Percentiles rank a stretch among this genome's conserved stretches.
phyloP scores from a whole-genome alignment of 1,284 basidiomycete species.

The Mycena sp. region DNA sequence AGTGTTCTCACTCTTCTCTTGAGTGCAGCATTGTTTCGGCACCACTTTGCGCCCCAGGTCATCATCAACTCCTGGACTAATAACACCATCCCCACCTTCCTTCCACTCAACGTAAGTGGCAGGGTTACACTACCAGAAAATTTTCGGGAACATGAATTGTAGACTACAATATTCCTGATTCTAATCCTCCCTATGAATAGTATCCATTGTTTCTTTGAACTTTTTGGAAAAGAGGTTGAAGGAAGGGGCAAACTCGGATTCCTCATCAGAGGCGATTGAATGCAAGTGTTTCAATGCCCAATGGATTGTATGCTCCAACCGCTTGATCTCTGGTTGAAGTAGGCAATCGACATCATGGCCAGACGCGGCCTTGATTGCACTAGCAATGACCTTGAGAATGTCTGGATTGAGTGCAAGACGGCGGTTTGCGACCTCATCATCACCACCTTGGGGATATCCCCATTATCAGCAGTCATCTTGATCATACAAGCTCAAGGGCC shows the following conservation, averaged over 20 bases:
- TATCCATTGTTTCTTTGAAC: not conserved
- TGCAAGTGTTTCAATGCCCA: not conserved
- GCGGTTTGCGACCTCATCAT: not conserved
- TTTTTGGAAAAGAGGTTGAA: not conserved
- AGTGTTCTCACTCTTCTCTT: no score
- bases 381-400: not conserved
- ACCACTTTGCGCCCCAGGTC: no score
- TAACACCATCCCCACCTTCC: no score
- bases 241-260: not conserved
- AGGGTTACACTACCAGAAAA: no score
- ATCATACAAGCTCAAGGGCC: conserved; percentile 11
- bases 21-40: no score
- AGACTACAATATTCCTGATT: no score
- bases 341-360: not conserved
- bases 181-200: no score
- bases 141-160: no score
- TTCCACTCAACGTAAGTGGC: no score
- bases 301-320: not conserved
- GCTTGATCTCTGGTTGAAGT: not conserved
- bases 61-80: no score
- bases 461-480: not conserved
- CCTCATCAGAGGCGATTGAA: not conserved
- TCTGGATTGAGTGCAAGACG: not conserved
- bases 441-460: not conserved
- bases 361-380: conserved; percentile 1